Evolutionary conservation across 805 yeast genomes (phyloP), one percentile per base, ranked within the genome.

Genomic region (Metschnikowia hibisci): DNA sequence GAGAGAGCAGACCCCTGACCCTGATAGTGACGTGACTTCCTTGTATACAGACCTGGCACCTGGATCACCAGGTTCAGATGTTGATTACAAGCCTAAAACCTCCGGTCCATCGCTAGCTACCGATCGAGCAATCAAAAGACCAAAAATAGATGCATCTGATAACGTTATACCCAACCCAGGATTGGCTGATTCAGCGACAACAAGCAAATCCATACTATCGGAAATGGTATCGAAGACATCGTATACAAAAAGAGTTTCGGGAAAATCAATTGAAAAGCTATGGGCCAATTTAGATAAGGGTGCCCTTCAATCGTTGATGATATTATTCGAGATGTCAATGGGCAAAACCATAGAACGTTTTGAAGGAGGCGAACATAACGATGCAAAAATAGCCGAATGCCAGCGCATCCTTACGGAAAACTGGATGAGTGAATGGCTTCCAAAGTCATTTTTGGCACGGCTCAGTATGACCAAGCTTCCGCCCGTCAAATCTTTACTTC

Each of bases 381-480:
- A 37, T 13, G 32, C 40, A 4, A 47, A 50, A 23, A 36, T 44
- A 9, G 39, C 45, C 6, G 57, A 53, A 23, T 38, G 54, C n/a
- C 52, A 50, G 34, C 39, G 50, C 2, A 38, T 53, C 11, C 41
- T 53, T n/a, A 34, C 48, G 10, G 38, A 47, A 27, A 46, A 43
- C 40, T 53, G 57, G 57, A 36, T 47, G 33, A 50, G 56, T 20
- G 40, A 22, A 10, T 20, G 37, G 30, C 34, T 18, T 15, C 42
- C 53, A 8, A 45, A 44, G 34, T 47, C 56, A 13, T 53, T 53
- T 18, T 14, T 43, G 18, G 46, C 56, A 4, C 45, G 57, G 16
- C 45, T 53, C 20, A 44, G 37, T 31, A 44, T 46, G 25, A 50
- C 57, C 13, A 53, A 48, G 30, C 23, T 53, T 9, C 57, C 57